Conservation (phyloP, 495 filamentous ascomycete species). For the Penicillium alfredii region DNA sequence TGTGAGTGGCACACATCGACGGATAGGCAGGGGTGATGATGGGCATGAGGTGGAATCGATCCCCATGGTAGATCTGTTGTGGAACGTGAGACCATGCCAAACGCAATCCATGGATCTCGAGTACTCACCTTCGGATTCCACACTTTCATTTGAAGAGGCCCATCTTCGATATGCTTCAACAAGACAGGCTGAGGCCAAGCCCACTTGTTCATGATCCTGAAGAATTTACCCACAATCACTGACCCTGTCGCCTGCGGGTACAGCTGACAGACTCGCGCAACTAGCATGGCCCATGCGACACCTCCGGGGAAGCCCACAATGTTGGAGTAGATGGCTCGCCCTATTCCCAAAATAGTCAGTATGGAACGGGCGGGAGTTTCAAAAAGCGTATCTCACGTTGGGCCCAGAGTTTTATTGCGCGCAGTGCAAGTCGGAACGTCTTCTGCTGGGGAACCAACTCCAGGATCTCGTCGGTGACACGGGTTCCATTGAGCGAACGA, state of each 20-base stretch:
- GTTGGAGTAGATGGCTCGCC: slow-evolving; percentile 85
- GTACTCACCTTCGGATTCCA: slow-evolving; percentile 84
- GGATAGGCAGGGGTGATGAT: slow-evolving; percentile 96
- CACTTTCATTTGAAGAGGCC: slow-evolving; percentile 69
- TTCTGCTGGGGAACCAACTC: slow-evolving; percentile 81
- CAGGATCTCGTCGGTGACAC: slow-evolving; percentile 88
- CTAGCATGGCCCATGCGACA: slow-evolving; percentile 96
- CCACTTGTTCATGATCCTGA: slow-evolving; percentile 84
- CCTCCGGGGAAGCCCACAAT: slow-evolving; percentile 95
- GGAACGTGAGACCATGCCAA: neutral
- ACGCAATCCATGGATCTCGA: too few species aligned
- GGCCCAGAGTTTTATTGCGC: slow-evolving; percentile 94
- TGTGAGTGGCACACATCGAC: slow-evolving; percentile 94
- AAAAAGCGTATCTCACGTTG: slow-evolving; percentile 51
- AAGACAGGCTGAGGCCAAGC: slow-evolving; percentile 88
- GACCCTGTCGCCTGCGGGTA: slow-evolving; percentile 88
- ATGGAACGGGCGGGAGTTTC: neutral
- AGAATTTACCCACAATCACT: slow-evolving; percentile 86
- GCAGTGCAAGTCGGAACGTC: slow-evolving; percentile 78
- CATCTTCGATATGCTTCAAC: slow-evolving; percentile 82
- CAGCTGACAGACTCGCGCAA: slow-evolving; percentile 92
- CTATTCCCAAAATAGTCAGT: slow-evolving; percentile 24
- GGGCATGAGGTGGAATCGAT: slow-evolving; percentile 86
- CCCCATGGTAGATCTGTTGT: slow-evolving; percentile 66
- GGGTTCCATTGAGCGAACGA: slow-evolving; percentile 84